Conservation (phyloP, 2,329 filamentous ascomycete species). For the Aspergillus quadrilineatus region DNA sequence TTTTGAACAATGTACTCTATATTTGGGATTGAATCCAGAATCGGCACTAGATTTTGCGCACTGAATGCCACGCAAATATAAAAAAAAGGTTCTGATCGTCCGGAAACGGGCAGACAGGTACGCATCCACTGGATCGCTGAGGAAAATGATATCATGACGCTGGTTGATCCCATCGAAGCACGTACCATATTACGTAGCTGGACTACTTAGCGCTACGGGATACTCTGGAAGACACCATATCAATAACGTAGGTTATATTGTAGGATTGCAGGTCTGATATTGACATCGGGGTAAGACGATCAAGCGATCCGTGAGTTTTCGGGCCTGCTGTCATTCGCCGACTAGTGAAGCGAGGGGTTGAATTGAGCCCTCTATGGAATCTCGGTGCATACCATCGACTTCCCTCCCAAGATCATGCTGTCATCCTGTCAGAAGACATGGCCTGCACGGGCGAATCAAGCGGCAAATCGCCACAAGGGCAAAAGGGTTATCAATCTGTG, state of each 20-base stretch:
- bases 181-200: neutral
- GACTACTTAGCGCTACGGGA: neutral
- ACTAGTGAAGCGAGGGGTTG: conserved; percentile 4
- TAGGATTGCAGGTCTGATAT: neutral
- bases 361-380: conserved; percentile 12
- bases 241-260: too few species aligned
- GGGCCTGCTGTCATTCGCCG: conserved; percentile 4
- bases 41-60: neutral
- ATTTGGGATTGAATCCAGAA: neutral
- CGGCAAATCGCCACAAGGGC: conserved; percentile 1
- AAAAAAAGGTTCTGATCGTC: too few species aligned
- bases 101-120: neutral
- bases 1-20: conserved; percentile 1
- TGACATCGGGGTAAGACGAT: neutral
- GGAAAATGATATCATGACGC: conserved; percentile 1
- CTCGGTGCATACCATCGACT: neutral
- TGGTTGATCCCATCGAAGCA: neutral
- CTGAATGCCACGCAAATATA: neutral
- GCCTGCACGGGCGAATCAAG: neutral
- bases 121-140: neutral
- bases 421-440: conserved; percentile 6
- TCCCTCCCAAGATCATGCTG: neutral
- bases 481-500: neutral
- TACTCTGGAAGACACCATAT: too few species aligned
- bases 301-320: conserved; percentile 12